These are phyloP conservation scores for Collybia mongolica DNA, from an alignment of 768 basidiomycete genomes.

Conservation along the genomic window DNA sequence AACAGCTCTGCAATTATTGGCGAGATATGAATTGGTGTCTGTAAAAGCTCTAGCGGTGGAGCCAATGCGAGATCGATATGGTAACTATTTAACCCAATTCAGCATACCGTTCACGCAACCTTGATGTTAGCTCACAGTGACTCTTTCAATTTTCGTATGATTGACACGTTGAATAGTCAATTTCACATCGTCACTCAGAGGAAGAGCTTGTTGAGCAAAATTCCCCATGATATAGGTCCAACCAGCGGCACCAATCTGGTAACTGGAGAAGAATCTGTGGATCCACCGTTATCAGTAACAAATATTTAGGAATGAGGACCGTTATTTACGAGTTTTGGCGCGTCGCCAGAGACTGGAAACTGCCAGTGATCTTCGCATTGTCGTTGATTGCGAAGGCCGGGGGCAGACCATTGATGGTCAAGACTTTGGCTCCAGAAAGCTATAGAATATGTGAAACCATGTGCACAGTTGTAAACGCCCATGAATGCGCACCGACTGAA, in stretches of 20 bases:
- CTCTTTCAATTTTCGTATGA: conserved; percentile 34
- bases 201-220: conserved; percentile 55
- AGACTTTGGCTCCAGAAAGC: conserved; percentile 53
- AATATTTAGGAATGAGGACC: background rate
- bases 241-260: conserved; percentile 30
- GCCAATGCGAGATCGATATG: conserved; percentile 56
- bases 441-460: conserved; percentile 8
- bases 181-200: conserved; percentile 45
- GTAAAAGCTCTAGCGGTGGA: conserved; percentile 44
- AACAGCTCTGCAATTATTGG: conserved; percentile 51
- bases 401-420: conserved; percentile 48
- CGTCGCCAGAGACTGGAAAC: conserved; percentile 51
- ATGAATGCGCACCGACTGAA: conserved; percentile 34
- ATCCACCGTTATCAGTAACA: background rate
- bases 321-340: conserved; percentile 44
- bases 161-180: conserved; percentile 46
- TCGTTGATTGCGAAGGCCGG: conserved; percentile 51
- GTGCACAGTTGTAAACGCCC: background rate
- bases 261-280: conserved; percentile 46
- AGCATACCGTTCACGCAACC: conserved; percentile 11
- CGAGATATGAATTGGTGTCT: conserved; percentile 44
- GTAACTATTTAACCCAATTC: conserved; percentile 36
- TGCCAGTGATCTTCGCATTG: conserved; percentile 49
- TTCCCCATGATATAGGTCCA: conserved; percentile 50
- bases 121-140: conserved; percentile 31